Conservation (phyloP, 1,284 basidiomycete species). For the Papiliotrema terrestris region DNA sequence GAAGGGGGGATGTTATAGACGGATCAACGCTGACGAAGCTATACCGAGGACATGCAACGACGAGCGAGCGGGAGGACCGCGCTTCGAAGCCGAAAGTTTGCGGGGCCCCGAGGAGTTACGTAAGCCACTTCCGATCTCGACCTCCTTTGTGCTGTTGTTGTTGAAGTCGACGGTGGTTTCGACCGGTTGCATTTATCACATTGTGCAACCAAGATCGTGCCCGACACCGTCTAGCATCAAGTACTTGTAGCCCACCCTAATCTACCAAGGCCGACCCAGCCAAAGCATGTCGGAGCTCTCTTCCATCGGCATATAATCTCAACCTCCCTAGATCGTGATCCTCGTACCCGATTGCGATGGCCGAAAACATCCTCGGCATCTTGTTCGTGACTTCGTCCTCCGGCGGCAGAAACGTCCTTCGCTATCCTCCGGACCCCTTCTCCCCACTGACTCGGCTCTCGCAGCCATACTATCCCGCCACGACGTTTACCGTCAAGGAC, state of each 20-base stretch:
- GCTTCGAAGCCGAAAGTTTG: not conserved
- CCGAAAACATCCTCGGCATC: slow-evolving; percentile 46
- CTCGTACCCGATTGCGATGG: slow-evolving; percentile 19
- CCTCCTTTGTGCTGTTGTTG: not conserved
- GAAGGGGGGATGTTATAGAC: not conserved
- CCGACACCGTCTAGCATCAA: no score
- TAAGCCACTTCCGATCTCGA: not conserved
- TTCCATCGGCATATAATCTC: not conserved
- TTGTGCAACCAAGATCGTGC: no score
- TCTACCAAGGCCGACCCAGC: no score
- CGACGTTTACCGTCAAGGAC: slow-evolving; percentile 42
- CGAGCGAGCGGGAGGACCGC: not conserved
- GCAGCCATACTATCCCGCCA: slow-evolving; percentile 39
- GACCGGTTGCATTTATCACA: not conserved
- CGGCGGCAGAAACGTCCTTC: slow-evolving; percentile 39
- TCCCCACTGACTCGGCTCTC: slow-evolving; percentile 39
- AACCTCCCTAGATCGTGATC: not conserved
- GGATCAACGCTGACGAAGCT: not conserved
- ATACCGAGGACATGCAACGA: not conserved
- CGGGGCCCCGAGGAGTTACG: not conserved
- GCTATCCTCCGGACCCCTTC: slow-evolving; percentile 43
- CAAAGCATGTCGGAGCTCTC: no score
- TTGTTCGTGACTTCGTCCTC: slow-evolving; percentile 42
- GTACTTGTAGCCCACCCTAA: no score
- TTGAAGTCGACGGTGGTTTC: not conserved